A percentile compares a stretch with the other conserved stretches of the same genome.
Conservation (phyloP, 768 basidiomycete species). For the Phallus indusiatus region DNA sequence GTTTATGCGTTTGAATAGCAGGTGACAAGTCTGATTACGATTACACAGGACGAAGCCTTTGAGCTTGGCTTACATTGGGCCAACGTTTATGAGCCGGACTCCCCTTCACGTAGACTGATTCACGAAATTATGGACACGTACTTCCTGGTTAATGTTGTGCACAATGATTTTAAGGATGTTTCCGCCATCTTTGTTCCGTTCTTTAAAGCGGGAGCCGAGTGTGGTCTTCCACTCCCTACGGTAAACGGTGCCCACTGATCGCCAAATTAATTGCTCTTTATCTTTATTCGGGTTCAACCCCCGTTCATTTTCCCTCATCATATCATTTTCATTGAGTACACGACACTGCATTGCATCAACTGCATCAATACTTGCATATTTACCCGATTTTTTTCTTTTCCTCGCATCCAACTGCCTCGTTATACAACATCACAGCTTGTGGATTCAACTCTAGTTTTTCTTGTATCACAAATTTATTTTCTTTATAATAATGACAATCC, state of each 20-base stretch:
- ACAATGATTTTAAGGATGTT: slow-evolving; percentile 86
- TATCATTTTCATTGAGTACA: slow-evolving; percentile 35
- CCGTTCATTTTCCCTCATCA: slow-evolving; percentile 39
- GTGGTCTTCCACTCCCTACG: slow-evolving; percentile 19
- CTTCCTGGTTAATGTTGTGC: slow-evolving; percentile 90
- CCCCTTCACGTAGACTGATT: slow-evolving; percentile 68
- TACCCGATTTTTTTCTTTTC: neutral
- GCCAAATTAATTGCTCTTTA: slow-evolving; percentile 18
- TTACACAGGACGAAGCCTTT: slow-evolving; percentile 80
- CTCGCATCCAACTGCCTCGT: slow-evolving; percentile 12
- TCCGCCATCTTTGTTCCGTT: slow-evolving; percentile 85
- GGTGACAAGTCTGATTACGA: slow-evolving; percentile 8
- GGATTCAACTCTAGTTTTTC: slow-evolving; percentile 3
- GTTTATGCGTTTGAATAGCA: neutral
- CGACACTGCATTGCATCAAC: slow-evolving; percentile 24
- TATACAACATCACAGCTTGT: slow-evolving; percentile 6
- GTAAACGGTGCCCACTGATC: slow-evolving; percentile 15
- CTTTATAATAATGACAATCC: neutral
- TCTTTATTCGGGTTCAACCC: slow-evolving; percentile 73
- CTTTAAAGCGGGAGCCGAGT: slow-evolving; percentile 63
- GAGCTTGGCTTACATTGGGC: slow-evolving; percentile 92
- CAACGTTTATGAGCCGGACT: slow-evolving; percentile 68
- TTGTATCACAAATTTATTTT: neutral
- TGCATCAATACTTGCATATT: slow-evolving; percentile 16
- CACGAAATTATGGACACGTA: slow-evolving; percentile 68